These are phyloP conservation scores for Fusarium clavum DNA, from an alignment of 2,329 filamentous ascomycete genomes.

Conservation along the genomic window DNA sequence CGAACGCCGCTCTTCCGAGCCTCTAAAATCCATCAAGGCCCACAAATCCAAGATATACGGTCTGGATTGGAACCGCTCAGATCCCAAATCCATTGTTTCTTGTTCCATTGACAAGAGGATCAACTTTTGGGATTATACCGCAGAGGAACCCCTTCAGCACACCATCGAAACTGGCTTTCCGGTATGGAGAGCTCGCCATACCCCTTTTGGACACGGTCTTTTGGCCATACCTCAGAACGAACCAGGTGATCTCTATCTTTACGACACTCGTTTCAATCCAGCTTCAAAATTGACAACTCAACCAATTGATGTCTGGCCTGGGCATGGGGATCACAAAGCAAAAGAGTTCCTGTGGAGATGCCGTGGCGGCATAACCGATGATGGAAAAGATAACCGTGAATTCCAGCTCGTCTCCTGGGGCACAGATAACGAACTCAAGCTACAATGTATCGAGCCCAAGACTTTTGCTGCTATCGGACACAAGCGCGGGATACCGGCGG, in stretches of 20 bases:
- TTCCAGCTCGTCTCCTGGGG: constrained; percentile 96
- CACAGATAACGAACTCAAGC: constrained; percentile 81
- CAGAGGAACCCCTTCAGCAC: constrained; percentile 75
- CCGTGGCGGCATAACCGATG: constrained; percentile 73
- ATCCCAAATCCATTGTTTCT: constrained; percentile 78
- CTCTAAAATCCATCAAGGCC: constrained; percentile 85
- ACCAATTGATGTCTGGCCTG: constrained; percentile 69
- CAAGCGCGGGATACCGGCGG: constrained; percentile 73
- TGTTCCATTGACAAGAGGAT: constrained; percentile 93
- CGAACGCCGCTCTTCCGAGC: constrained; percentile 79
- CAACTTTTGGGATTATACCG: constrained; percentile 88
- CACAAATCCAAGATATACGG: constrained; percentile 96
- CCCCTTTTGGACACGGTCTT: constrained; percentile 87
- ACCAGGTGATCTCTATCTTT: constrained; percentile 86
- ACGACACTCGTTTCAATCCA: constrained; percentile 70
- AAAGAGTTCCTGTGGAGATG: constrained; percentile 94
- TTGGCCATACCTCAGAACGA: constrained; percentile 93
- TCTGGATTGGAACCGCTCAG: constrained; percentile 90
- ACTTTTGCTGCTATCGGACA: constrained; percentile 78
- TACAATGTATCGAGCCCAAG: constrained; percentile 77
- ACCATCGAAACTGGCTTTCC: constrained; percentile 86
- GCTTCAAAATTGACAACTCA: constrained; percentile 59
- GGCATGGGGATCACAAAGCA: constrained; percentile 75
- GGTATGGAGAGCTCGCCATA: constrained; percentile 90
- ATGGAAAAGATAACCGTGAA: constrained; percentile 83